Evolutionary conservation across 164 flowering plant genomes (phyloP).

Genomic region (Annona squamosa): DNA sequence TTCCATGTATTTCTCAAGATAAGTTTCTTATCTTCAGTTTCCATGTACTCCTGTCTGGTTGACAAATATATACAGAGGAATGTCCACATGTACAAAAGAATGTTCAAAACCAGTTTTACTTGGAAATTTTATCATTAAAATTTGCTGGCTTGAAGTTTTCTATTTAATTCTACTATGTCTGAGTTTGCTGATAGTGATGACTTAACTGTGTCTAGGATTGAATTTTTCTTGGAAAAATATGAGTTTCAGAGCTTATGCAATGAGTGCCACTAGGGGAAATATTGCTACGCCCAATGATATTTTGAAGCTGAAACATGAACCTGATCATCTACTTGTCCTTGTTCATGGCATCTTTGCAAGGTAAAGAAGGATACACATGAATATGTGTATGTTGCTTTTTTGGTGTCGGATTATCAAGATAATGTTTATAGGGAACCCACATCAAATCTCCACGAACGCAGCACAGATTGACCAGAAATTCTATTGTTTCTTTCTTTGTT

Average conservation of each 20-base stretch:
- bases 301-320: slow-evolving; percentile 35
- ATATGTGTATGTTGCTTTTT: background rate
- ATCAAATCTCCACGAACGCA: background rate
- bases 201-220: slow-evolving; percentile 38
- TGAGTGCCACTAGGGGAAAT: slow-evolving; percentile 47
- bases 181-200: slow-evolving; percentile 8
- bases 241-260: slow-evolving; percentile 40
- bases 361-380: slow-evolving; percentile 25
- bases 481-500: too few relatives aligned
- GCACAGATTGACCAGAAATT: background rate
- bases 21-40: background rate
- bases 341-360: slow-evolving; percentile 95
- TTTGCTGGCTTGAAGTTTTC: background rate
- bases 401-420: background rate
- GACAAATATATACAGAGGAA: background rate
- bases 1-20: too few relatives aligned
- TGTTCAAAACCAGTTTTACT: too few relatives aligned
- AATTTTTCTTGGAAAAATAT: slow-evolving; percentile 31
- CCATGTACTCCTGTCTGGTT: background rate
- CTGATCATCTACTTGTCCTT: slow-evolving; percentile 97
- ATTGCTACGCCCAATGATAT: slow-evolving; percentile 28
- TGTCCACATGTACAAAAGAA: background rate
- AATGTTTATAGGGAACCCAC: background rate
- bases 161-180: background rate
- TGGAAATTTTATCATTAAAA: too few relatives aligned